A percentile compares a stretch with the other conserved stretches of the same genome.
These are phyloP conservation scores for Ambrosia artemisiifolia DNA, from an alignment of 129 eudicot genomes.

Conservation along the genomic window DNA sequence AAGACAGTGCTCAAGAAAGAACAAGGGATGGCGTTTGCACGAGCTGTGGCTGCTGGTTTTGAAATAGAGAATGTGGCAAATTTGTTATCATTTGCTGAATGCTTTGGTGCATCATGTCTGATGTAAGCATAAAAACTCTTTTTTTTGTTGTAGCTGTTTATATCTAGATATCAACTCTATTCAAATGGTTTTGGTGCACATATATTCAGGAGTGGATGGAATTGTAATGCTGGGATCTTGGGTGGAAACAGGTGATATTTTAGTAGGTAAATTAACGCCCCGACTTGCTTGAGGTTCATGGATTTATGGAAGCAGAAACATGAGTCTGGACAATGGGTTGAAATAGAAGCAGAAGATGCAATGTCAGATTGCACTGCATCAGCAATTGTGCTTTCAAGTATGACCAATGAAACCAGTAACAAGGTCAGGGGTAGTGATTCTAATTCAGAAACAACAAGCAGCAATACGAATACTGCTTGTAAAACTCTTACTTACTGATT, in stretches of 20 bases:
- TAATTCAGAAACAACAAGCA: conserved; percentile 43
- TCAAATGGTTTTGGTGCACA: background rate
- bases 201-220: conserved; percentile 75
- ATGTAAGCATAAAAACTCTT: conserved; percentile 46
- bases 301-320: conserved; percentile 86
- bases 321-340: conserved; percentile 90
- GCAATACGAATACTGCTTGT: conserved; percentile 45
- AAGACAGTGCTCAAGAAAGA: conserved; percentile 75
- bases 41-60: conserved; percentile 96
- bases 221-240: no score
- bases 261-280: no score
- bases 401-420: conserved; percentile 19
- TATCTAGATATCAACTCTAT: background rate
- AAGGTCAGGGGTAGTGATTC: conserved; percentile 24
- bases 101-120: conserved; percentile 88
- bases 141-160: no score
- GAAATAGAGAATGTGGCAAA: conserved; percentile 69
- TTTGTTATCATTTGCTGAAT: conserved; percentile 72
- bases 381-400: conserved; percentile 52
- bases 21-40: conserved; percentile 99
- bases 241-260: no score
- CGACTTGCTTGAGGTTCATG: conserved; percentile 66
- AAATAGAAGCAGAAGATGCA: conserved; percentile 71
- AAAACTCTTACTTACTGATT: conserved; percentile 6
- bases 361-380: conserved; percentile 52